Evolutionary conservation across 1,284 basidiomycete species (phyloP), one percentile per base, ranked within the genome.

Genomic region (Meripilus lineatus): DNA sequence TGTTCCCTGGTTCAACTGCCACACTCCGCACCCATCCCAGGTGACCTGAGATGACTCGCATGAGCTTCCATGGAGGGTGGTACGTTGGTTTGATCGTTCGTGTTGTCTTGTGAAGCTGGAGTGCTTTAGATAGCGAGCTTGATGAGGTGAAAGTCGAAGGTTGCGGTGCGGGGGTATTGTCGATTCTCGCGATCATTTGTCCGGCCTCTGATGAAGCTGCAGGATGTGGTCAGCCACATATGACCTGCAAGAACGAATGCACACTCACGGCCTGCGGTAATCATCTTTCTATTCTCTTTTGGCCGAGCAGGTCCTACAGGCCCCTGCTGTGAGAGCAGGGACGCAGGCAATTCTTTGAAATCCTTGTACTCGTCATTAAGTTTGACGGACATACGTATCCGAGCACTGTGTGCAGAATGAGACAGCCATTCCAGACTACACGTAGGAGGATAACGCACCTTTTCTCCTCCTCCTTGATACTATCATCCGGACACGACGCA

Each of bases 1-100:
- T 75, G 70, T 99, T 99, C 22, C 92, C 93, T 14, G 95, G 95
- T 63, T 99, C 95, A 34, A 99, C 93, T 1, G 95, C 92, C 14
- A 91, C 85, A 55, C 87, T 89, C 45, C 95, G 80, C n/a, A 99
- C 95, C 96, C 96, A 99, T 6, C 96, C 95, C 51, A 99, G 69
- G 65, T 99, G 95, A 0, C 95, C 95, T 1, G 93, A 97, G 50
- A 99, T 98, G 58, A 99, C 96, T 42, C 94, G 88, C 54, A 86
- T 77, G 43, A 99, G 84, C 68, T 97, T 97, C 95, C 95, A 95
- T 57, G 86, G 89, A 5, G 95, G 81, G 58, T 99, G 95, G 62
- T 91, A 97, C 6, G 85, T 88, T 2, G 95, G 96, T 65, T 97
- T 95, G 57, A 96, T 81, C 24, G 89, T 89, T 25, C 91, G 79